Evolutionary conservation across 73 alveolate genomes (phyloP).

Genomic region (Strombidium stylifer): DNA sequence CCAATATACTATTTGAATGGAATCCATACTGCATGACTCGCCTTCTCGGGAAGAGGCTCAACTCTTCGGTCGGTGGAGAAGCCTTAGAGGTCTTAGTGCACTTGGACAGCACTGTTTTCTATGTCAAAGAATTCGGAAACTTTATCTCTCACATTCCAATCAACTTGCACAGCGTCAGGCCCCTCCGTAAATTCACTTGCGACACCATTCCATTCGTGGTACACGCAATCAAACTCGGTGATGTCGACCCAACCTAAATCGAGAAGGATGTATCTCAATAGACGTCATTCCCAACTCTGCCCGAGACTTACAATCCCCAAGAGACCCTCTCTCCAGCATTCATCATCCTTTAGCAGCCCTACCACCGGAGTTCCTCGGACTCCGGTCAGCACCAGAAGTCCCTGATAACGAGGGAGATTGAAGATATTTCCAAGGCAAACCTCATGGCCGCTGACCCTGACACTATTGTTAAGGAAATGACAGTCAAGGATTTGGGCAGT

Average conservation of each 20-base stretch:
- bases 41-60: too few species aligned
- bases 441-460: not conserved
- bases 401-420: too few species aligned
- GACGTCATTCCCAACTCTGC: too few species aligned
- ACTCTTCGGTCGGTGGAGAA: too few species aligned
- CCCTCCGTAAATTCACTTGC: constrained; percentile 24
- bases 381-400: not conserved
- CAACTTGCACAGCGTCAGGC: not conserved
- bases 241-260: too few species aligned
- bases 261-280: too few species aligned
- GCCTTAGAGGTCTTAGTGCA: constrained; percentile 4
- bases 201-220: constrained; percentile 36
- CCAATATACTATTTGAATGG: too few species aligned
- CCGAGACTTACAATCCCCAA: not conserved
- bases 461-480: constrained; percentile 5
- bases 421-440: constrained; percentile 2
- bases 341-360: constrained; percentile 6
- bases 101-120: constrained; percentile 12
- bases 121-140: constrained; percentile 13
- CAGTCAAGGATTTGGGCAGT: constrained; percentile 16
- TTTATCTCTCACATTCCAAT: constrained; percentile 15
- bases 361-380: not conserved
- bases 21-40: too few species aligned
- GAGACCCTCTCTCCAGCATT: constrained; percentile 12
- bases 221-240: not conserved